Evolutionary conservation across 2,329 filamentous ascomycete species (phyloP).

Genomic region (Ascochyta viciae-villosae): DNA sequence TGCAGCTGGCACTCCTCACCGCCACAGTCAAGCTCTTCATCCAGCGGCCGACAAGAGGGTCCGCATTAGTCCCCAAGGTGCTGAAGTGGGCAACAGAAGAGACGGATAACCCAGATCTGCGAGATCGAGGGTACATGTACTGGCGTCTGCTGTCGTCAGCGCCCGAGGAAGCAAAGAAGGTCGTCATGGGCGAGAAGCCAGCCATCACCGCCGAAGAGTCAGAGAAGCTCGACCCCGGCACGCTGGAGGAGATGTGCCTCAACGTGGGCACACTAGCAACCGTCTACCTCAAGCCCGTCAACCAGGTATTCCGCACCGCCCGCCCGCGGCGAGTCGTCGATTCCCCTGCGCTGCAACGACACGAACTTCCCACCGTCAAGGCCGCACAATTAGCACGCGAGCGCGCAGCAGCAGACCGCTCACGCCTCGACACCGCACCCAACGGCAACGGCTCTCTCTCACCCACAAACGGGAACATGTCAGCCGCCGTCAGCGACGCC

Average conservation of each 20-base stretch:
- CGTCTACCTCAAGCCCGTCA: constrained; percentile 96
- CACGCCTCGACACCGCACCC: constrained; percentile 35
- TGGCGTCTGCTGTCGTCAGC: constrained; percentile 95
- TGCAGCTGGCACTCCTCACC: constrained; percentile 91
- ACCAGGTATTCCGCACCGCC: constrained; percentile 93
- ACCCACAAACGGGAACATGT: constrained; percentile 57
- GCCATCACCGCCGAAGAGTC: constrained; percentile 89
- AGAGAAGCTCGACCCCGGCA: constrained; percentile 88
- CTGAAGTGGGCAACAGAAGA: constrained; percentile 99
- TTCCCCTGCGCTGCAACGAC: constrained; percentile 83
- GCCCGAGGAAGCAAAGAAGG: constrained; percentile 80
- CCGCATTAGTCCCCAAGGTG: constrained; percentile 90
- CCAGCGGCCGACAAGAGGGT: constrained; percentile 91
- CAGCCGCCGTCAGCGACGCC: constrained; percentile 79
- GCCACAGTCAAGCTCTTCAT: constrained; percentile 98
- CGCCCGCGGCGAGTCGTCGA: constrained; percentile 80
- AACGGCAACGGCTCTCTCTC: constrained; percentile 36
- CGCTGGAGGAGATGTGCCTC: constrained; percentile 95
- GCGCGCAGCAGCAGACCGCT: constrained; percentile 41
- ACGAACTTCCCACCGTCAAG: constrained; percentile 65
- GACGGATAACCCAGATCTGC: constrained; percentile 96
- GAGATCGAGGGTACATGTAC: constrained; percentile 98
- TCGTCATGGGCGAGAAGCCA: constrained; percentile 98
- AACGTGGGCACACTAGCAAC: constrained; percentile 96
- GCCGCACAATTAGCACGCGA: constrained; percentile 50